Base-by-base conservation (phyloP, 768 basidiomycete genomes). In the Clitopilus passeckerianus region DNA sequence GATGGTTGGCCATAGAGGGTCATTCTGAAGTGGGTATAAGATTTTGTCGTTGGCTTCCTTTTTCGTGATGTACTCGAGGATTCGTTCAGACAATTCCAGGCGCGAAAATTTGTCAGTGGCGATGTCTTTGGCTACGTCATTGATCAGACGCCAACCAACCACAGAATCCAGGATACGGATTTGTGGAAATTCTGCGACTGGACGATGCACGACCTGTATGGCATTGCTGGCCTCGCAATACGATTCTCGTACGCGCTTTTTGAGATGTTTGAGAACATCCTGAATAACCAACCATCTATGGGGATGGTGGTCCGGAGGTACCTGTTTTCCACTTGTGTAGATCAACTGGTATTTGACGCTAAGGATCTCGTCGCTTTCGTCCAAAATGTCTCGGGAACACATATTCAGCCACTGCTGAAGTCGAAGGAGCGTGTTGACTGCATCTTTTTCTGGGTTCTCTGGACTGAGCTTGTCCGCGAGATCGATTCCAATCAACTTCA, bases 321-420 rank as follows among this genome's bases (percentile, higher is more conserved):
- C 60, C 50, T 76, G 76, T 5, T 67, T 35, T 44, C 78, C 79
- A 30, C 75, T 65, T 0, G 81, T 78, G 54, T 82, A 83, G 4
- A 83, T 68, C 10, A 83, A 65, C 59, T 82, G 80, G 62, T 83
- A 81, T 0, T 74, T 70, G 43, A 77, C 74, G 55, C 76, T 73
- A 5, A 83, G 70, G 24, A 82, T 72, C 50, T 84, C 78, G 61
- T 80, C 79, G 56, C 78, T 76, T 63, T 80, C 79, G 57, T 80
- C 79, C 8, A 80, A 61, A 33, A 80, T 66, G 57, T 80, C 79
- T 12, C 77, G 68, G 10, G 71, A 68, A 30, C 59, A 53, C 1
- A 46, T 33, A 33, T 61, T 34, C 2, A 75, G 57, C 73, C 74
- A 75, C 16, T 30, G 55, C 58, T 72, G 67, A 0, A 64, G 59